Percentiles rank a stretch among this genome's conserved stretches.
Conservation (phyloP, 176 grass and related monocot species). For the Carex parvula region DNA sequence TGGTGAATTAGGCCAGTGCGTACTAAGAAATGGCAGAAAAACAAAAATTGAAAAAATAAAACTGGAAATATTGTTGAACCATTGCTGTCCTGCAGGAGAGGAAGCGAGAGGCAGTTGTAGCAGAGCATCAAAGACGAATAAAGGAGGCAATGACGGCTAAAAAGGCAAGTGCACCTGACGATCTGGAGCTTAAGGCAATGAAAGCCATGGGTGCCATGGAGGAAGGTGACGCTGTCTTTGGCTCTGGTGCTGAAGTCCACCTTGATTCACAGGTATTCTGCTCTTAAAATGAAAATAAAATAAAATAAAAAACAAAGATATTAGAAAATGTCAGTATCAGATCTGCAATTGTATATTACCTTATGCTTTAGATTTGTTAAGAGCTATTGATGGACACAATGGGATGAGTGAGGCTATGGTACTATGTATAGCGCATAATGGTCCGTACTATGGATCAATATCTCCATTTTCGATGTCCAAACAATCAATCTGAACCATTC, state of each 20-base stretch:
- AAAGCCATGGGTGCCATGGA: constrained; percentile 96
- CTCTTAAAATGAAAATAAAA: background rate
- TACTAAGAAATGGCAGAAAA: background rate
- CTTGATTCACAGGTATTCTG: constrained; percentile 73
- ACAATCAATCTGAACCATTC: no score
- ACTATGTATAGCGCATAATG: no score
- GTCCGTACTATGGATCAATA: no score
- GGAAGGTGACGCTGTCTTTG: constrained; percentile 87
- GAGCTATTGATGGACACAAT: background rate
- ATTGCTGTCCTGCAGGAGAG: constrained; percentile 47
- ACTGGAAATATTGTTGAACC: background rate
- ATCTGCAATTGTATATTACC: background rate
- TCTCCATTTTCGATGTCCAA: no score
- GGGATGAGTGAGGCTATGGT: no score
- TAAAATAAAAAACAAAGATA: background rate
- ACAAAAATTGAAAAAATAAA: background rate
- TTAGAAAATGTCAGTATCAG: background rate
- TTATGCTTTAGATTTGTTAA: background rate
- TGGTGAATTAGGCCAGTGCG: background rate
- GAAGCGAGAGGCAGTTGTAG: constrained; percentile 70
- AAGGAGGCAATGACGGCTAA: constrained; percentile 50
- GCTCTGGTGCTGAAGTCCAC: constrained; percentile 81
- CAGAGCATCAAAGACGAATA: constrained; percentile 79
- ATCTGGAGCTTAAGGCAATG: constrained; percentile 90
- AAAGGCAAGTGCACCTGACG: constrained; percentile 57